A percentile compares a stretch with the other conserved stretches of the same genome.
Conservation (phyloP, 257 asterid species). For the Fraxinus anomala region DNA sequence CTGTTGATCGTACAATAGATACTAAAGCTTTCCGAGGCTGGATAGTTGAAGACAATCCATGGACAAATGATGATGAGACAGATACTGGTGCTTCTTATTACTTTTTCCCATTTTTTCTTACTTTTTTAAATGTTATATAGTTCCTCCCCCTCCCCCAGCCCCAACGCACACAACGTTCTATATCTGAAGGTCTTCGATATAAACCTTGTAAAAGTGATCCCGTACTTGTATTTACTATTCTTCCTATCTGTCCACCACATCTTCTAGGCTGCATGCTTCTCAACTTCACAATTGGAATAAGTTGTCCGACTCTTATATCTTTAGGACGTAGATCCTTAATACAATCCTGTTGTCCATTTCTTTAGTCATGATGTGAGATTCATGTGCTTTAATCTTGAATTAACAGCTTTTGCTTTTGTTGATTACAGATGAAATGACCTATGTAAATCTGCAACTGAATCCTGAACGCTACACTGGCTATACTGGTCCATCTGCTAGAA, state of each 20-base stretch:
- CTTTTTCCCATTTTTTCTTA: slow-evolving; percentile 3
- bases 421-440: slow-evolving; percentile 67
- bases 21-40: slow-evolving; percentile 61
- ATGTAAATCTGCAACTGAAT: slow-evolving; percentile 64
- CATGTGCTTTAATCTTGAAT: slow-evolving; percentile 2
- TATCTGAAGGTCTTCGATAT: not conserved
- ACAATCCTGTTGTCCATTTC: not conserved
- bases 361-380: not conserved
- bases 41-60: slow-evolving; percentile 64
- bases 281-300: not conserved
- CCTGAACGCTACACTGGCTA: slow-evolving; percentile 74
- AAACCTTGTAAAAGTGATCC: not conserved
- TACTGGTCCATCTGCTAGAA: slow-evolving; percentile 62
- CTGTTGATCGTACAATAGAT: slow-evolving; percentile 68
- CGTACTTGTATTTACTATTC: slow-evolving; percentile 2
- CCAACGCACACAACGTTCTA: not conserved
- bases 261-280: slow-evolving; percentile 7
- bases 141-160: not conserved
- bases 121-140: not conserved
- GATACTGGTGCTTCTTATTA: slow-evolving; percentile 51
- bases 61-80: slow-evolving; percentile 70
- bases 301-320: not conserved
- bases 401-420: slow-evolving; percentile 16
- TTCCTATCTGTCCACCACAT: not conserved
- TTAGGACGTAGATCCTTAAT: not conserved